Base-by-base conservation (phyloP, 306 rosid species). In the Prinsepia uniflora region DNA sequence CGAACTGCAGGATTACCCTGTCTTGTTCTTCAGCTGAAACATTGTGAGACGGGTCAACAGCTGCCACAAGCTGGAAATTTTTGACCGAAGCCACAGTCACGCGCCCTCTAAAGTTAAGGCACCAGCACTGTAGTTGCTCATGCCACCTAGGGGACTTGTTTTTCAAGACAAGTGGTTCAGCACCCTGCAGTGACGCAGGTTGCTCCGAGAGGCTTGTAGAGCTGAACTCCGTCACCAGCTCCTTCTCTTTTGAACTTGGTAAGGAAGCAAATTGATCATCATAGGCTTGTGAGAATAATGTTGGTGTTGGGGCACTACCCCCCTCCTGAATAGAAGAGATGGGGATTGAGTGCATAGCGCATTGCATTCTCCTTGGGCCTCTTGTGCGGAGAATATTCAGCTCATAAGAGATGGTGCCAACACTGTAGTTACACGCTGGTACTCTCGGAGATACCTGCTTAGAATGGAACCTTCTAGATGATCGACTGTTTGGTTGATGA, bases 81-180 rank as follows among this genome's bases (percentile, higher is more conserved):
- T 88, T 87, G 15, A 87, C 96, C 10, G 98, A 92, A 11, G 98
- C 97, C 72, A 90, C 98, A 0, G 97, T 90, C 59, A 86, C 97
- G 14, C 97, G 89, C 22, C 97, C 96, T 65, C 82, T 84, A 84
- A 94, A 94, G 70, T 88, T 88, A 58, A 94, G 83, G 87, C 97
- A 90, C 97, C 97, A 94, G 76, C 94, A 89, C 40, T 89, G 97
- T 49, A 91, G 82, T 76, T 90, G 94, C 75, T 93, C 98, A 49
- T 93, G 96, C 96, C 96, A 93, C 80, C 96, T 77, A 49, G 96
- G 96, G 78, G 89, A 83, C 86, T 90, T 90, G 78, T 86, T 88
- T 78, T 90, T 88, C 52, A 90, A 87, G 64, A 78, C 78, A 68
- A 90, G 81, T 6, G 89, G 78, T 52, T 87, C 89, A 61, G 63